Percentiles rank a stretch among this genome's conserved stretches.
Evolutionary conservation across 148 eudicot genomes (phyloP).

Genomic region (Hydrangea macrophylla): DNA sequence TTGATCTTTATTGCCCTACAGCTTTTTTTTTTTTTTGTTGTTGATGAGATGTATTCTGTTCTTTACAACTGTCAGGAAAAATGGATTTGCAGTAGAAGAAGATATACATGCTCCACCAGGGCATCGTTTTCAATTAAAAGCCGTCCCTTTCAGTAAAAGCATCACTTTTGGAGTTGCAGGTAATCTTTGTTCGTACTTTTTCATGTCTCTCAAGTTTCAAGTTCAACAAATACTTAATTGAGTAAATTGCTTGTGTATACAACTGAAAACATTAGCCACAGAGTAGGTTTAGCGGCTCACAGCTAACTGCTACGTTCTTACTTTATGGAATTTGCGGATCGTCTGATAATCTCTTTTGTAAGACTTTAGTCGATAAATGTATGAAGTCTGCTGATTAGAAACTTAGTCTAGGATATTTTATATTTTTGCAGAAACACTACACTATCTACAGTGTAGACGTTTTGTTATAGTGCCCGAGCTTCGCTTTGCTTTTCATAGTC

Average conservation of each 20-base stretch:
- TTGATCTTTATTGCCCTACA: neutral
- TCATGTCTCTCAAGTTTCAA: too few relatives aligned
- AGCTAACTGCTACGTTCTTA: too few relatives aligned
- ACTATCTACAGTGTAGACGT: neutral
- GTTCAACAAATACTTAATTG: neutral
- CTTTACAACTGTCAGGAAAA: conserved; percentile 53
- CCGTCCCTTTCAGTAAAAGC: conserved; percentile 95
- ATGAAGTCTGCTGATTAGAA: neutral
- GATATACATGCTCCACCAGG: conserved; percentile 78
- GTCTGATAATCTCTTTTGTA: neutral
- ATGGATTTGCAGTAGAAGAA: conserved; percentile 89
- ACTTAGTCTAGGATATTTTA: neutral
- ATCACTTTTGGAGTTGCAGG: conserved; percentile 92
- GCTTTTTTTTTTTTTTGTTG: neutral
- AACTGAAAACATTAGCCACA: too few relatives aligned
- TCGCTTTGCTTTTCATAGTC: neutral
- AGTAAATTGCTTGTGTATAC: neutral
- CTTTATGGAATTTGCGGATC: too few relatives aligned
- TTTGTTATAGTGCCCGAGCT: neutral
- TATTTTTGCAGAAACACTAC: neutral
- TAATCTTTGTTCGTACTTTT: conserved; percentile 20
- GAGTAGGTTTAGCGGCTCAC: too few relatives aligned
- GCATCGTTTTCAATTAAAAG: conserved; percentile 64
- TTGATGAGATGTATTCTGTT: conserved; percentile 4
- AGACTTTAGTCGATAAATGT: neutral